Evolutionary conservation across 148 eudicot genomes (phyloP).

Genomic region (Amaranthus cruentus): DNA sequence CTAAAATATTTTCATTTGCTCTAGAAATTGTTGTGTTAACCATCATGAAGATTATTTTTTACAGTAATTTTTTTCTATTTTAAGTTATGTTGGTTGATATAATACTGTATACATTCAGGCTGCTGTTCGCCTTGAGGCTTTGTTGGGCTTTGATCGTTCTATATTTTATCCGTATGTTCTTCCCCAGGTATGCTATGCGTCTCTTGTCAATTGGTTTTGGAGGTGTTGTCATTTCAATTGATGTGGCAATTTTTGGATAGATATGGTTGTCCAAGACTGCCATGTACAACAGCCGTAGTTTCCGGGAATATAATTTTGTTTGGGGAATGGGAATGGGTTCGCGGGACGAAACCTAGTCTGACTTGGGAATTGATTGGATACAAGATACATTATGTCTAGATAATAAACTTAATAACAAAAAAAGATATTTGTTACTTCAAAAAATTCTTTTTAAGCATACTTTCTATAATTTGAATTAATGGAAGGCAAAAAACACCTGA

Average conservation of each 20-base stretch:
- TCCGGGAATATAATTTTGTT: too few relatives aligned
- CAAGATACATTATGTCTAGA: too few relatives aligned
- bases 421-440: too few relatives aligned
- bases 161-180: slow-evolving; percentile 45
- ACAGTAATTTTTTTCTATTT: background rate
- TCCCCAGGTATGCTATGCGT: slow-evolving; percentile 31
- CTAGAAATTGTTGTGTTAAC: too few relatives aligned
- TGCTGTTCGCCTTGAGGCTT: slow-evolving; percentile 62
- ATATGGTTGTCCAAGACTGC: background rate
- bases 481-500: too few relatives aligned
- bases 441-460: too few relatives aligned
- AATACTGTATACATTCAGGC: slow-evolving; percentile 35
- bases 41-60: background rate
- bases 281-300: background rate
- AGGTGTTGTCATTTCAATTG: background rate
- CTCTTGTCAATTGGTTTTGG: background rate
- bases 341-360: too few relatives aligned
- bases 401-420: too few relatives aligned
- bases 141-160: slow-evolving; percentile 46
- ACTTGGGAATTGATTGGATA: too few relatives aligned
- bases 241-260: background rate
- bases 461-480: too few relatives aligned
- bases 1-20: too few relatives aligned
- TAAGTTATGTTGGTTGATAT: background rate
- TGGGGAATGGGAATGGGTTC: too few relatives aligned